Evolutionary conservation across 2,329 filamentous ascomycete genomes (phyloP).

Genomic region (Beauveria sp.): DNA sequence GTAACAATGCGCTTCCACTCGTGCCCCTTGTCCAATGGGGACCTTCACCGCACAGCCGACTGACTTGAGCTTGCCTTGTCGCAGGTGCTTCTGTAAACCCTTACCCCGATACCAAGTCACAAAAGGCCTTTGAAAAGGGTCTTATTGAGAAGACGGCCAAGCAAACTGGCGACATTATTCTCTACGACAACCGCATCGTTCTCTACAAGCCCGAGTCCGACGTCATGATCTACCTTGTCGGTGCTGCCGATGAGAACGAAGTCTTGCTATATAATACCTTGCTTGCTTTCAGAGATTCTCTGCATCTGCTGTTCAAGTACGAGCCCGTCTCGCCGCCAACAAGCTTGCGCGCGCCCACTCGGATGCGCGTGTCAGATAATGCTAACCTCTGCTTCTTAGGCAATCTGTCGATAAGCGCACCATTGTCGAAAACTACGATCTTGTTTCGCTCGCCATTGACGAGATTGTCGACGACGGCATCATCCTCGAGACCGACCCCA

Average conservation of each 20-base stretch:
- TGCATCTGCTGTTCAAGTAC: conserved; percentile 89
- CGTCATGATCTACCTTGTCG: conserved; percentile 92
- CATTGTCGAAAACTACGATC: conserved; percentile 96
- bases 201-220: conserved; percentile 98
- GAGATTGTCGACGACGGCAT: conserved; percentile 95
- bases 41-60: neutral
- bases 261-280: conserved; percentile 93
- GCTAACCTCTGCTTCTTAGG: conserved; percentile 37
- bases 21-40: conserved; percentile 16
- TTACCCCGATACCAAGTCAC: conserved; percentile 83
- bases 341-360: neutral
- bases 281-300: conserved; percentile 78
- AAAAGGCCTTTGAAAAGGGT: conserved; percentile 95
- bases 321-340: conserved; percentile 18
- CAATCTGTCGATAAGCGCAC: conserved; percentile 97
- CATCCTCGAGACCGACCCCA: conserved; percentile 93
- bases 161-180: conserved; percentile 89
- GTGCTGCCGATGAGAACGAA: conserved; percentile 89
- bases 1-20: conserved; percentile 21
- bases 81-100: conserved; percentile 54
- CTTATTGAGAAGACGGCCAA: conserved; percentile 93
- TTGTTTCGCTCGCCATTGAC: conserved; percentile 88
- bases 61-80: conserved; percentile 10
- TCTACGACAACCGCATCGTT: conserved; percentile 94
- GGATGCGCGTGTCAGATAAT: neutral